phyloP scores from a whole-genome alignment of 2,329 filamentous ascomycete species.

The Knufia fluminis region DNA sequence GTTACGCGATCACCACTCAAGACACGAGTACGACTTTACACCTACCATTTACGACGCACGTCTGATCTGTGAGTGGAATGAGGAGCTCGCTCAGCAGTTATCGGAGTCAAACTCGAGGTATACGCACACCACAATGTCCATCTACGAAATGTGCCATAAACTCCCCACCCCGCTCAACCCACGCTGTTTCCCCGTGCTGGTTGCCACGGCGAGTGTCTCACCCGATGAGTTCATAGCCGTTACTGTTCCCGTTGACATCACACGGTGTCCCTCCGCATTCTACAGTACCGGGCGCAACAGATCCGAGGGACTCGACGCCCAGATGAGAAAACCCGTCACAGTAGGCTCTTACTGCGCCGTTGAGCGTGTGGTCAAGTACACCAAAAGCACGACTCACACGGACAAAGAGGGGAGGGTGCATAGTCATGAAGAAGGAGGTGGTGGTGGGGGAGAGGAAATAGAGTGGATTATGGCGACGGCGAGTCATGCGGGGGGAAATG shows the following conservation, averaged over 20 bases:
- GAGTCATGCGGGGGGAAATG: conserved; percentile 57
- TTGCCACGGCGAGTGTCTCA: conserved; percentile 22
- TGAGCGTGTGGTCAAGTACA: conserved; percentile 12
- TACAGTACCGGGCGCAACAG: conserved; percentile 24
- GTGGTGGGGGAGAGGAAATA: conserved; percentile 33
- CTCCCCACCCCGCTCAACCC: conserved; percentile 22
- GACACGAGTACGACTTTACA: conserved; percentile 35
- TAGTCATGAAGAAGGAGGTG: too few species aligned
- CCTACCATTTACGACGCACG: conserved; percentile 27
- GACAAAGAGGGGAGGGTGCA: conserved; percentile 4
- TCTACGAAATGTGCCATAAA: conserved; percentile 28
- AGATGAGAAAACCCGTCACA: conserved; percentile 23
- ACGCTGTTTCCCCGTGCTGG: conserved; percentile 26
- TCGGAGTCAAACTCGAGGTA: conserved; percentile 1
- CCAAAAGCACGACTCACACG: background rate
- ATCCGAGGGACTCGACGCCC: conserved; percentile 19
- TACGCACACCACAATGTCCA: conserved; percentile 12
- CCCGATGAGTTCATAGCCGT: conserved; percentile 25
- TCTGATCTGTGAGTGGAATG: conserved; percentile 24
- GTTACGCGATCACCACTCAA: conserved; percentile 30
- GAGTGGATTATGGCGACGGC: conserved; percentile 74
- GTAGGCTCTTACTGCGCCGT: conserved; percentile 23
- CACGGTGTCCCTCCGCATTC: conserved; percentile 17
- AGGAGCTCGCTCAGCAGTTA: conserved; percentile 9
- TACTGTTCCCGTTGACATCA: conserved; percentile 25